Base-by-base conservation (phyloP, 176 grass and related monocot species). In the Triticum dicoccoides region DNA sequence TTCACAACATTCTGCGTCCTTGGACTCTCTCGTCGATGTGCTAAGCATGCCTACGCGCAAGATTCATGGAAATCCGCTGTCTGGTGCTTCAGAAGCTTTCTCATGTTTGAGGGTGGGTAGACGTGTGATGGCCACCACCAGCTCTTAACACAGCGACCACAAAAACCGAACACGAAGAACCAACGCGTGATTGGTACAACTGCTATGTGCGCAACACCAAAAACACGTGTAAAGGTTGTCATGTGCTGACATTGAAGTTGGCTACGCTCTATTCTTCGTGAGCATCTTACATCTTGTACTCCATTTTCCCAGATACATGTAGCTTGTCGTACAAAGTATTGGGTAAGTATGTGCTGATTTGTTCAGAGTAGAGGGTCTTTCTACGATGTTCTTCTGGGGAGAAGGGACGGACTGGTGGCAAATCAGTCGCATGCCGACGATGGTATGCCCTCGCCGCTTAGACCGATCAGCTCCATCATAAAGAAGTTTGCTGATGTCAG, bases 211-310 rank as follows among this genome's bases (percentile, higher is more conserved):
- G 39, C 1, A 11, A 5, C 14, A 5, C 49, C 49, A 0, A 51
- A 52, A 52, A 52, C 5, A 14, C 14, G 0, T 52, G 49, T 17
- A 51, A 15, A 15, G 47, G 47, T 4, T 97, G 20, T 97, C 95
- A 14, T 97, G 92, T 25, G 83, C 95, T 8, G 92, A 97, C 49
- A 87, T 97, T 74, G 89, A 90, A 41, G 90, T 90, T 6, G 82
- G 86, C 85, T 91, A 91, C 37, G 85, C 88, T 45, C 84, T 95
- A 56, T 59, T 86, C 33, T 82, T 97, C 30, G 95, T 92, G 77
- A 62, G 90, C n/a, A 72, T 64, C 39, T 27, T 25, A 3, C 39
- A 45, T 14, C 41, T 63, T 47, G 8, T 18, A 78, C 11, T 61
- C 38, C 77, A 24, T 15, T 66, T 11, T 52, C 11, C 21, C 2